phyloP scores from a whole-genome alignment of 768 basidiomycete genomes.

The Polyporus arcularius region DNA sequence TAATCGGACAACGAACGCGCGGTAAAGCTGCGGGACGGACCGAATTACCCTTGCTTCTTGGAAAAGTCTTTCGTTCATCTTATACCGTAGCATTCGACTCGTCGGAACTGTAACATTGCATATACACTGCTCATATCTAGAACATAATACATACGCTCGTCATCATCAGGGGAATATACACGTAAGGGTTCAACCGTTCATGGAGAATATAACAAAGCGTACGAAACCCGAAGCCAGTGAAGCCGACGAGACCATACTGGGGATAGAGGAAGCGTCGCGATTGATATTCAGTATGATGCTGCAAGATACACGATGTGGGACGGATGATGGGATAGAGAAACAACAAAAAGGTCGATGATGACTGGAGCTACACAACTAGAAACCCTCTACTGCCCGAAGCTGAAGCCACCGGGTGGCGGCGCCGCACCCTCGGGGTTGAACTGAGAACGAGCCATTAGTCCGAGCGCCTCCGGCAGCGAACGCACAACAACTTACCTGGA shows the following conservation, averaged over 20 bases:
- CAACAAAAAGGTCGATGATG: constrained; percentile 2
- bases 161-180: constrained; percentile 12
- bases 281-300: constrained; percentile 23
- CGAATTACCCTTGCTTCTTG: not conserved
- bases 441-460: constrained; percentile 34
- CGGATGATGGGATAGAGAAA: constrained; percentile 7
- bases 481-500: constrained; percentile 55
- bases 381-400: constrained; percentile 71
- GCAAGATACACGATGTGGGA: constrained; percentile 20
- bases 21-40: not conserved
- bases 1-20: constrained; percentile 1
- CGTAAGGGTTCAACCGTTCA: constrained; percentile 10
- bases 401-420: constrained; percentile 96
- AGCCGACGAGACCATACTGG: not conserved
- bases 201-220: constrained; percentile 9
- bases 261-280: constrained; percentile 2
- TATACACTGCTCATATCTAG: constrained; percentile 1
- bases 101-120: not conserved
- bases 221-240: constrained; percentile 3
- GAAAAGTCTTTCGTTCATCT: too few relatives aligned
- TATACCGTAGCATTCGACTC: not conserved
- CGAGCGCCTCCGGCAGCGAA: not conserved
- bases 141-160: constrained; percentile 1
- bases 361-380: constrained; percentile 17
- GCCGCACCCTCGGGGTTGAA: constrained; percentile 86